phyloP scores from a whole-genome alignment of 2,329 filamentous ascomycete species.

The Tolypocladium sp. region DNA sequence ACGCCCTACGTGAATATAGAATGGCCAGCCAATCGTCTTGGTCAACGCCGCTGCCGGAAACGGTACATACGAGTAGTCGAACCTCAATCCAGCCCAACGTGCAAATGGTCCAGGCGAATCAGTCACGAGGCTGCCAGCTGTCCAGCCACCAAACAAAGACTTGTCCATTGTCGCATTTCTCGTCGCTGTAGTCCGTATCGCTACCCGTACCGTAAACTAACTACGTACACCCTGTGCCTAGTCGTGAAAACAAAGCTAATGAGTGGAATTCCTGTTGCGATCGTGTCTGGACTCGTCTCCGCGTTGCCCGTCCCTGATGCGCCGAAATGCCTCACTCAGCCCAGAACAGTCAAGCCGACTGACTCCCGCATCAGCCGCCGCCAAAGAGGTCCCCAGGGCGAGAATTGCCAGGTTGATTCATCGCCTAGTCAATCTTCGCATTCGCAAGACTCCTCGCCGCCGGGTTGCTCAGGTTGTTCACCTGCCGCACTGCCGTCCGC shows the following conservation, averaged over 20 bases:
- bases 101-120: not conserved
- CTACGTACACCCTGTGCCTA: not conserved
- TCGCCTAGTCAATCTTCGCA: conserved; percentile 61
- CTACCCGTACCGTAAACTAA: not conserved
- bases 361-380: not conserved
- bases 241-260: not conserved
- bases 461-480: conserved; percentile 73
- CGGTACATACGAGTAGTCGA: too few relatives aligned
- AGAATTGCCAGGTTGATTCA: not conserved
- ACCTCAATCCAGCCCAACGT: not conserved
- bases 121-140: too few relatives aligned
- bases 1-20: not conserved
- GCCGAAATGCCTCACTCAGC: not conserved
- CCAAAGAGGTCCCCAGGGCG: not conserved
- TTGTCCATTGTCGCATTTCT: not conserved
- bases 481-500: conserved; percentile 56
- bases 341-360: not conserved
- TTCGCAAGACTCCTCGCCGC: conserved; percentile 56
- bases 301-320: not conserved
- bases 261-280: not conserved
- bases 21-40: not conserved
- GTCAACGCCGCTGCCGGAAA: too few relatives aligned
- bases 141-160: too few relatives aligned
- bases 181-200: not conserved
- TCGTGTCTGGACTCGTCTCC: not conserved